These are phyloP conservation scores for Juglanconis oblonga DNA, from an alignment of 2,329 filamentous ascomycete species.

Conservation along the genomic window DNA sequence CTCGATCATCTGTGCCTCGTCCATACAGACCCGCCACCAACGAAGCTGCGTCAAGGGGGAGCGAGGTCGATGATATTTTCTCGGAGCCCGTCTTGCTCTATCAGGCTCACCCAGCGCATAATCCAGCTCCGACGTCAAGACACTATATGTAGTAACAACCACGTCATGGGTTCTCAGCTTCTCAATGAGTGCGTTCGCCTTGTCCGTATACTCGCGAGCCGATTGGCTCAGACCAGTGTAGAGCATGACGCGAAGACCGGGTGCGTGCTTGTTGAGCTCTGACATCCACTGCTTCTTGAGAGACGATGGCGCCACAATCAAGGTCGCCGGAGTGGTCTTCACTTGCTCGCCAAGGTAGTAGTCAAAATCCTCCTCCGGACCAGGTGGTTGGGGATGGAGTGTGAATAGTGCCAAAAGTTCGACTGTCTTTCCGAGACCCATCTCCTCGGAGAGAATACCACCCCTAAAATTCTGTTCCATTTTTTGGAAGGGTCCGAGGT, in stretches of 20 bases:
- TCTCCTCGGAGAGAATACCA: conserved; percentile 75
- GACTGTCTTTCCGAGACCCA: conserved; percentile 79
- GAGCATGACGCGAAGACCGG: conserved; percentile 50
- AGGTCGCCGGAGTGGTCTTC: conserved; percentile 50
- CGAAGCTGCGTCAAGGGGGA: conserved; percentile 77
- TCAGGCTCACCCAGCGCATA: conserved; percentile 69
- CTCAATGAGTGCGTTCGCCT: conserved; percentile 38
- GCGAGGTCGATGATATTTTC: conserved; percentile 62
- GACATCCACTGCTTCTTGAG: conserved; percentile 60
- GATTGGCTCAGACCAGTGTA: conserved; percentile 47
- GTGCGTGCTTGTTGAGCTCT: conserved; percentile 58
- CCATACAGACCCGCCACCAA: conserved; percentile 82
- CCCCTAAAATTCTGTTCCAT: conserved; percentile 44
- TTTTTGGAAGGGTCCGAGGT: conserved; percentile 42
- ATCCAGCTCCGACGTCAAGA: conserved; percentile 78
- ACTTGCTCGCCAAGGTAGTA: conserved; percentile 41
- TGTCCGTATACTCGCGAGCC: conserved; percentile 33
- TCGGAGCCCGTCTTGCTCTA: conserved; percentile 62
- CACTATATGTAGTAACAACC: conserved; percentile 63
- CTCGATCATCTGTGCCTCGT: conserved; percentile 91
- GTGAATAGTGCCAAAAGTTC: conserved; percentile 71
- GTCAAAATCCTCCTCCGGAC: conserved; percentile 28
- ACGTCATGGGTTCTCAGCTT: conserved; percentile 53
- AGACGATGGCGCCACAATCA: conserved; percentile 59
- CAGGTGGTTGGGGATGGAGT: conserved; percentile 49